phyloP scores from a whole-genome alignment of 2,329 filamentous ascomycete genomes.

The Ophiosphaerella korrae region DNA sequence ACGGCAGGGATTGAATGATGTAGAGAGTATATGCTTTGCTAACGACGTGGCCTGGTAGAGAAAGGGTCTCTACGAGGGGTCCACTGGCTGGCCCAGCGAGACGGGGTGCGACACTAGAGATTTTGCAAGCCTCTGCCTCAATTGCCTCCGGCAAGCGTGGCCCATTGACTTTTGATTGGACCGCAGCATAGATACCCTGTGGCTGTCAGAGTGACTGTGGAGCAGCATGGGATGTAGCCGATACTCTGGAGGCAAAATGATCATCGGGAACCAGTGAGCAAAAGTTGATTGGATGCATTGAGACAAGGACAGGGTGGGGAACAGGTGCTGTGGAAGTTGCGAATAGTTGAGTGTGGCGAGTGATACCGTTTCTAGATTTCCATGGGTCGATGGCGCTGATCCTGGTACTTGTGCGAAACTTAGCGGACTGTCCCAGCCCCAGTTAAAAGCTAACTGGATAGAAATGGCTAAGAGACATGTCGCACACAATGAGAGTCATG shows the following conservation, averaged over 20 bases:
- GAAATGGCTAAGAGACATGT: neutral
- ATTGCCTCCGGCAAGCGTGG: conserved; percentile 36
- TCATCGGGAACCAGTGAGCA: conserved; percentile 24
- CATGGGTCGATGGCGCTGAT: conserved; percentile 42
- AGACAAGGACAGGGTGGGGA: conserved; percentile 22
- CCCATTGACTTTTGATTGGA: conserved; percentile 34
- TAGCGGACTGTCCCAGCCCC: conserved; percentile 28
- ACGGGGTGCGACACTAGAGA: conserved; percentile 39
- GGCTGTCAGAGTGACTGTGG: conserved; percentile 38
- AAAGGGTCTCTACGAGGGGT: conserved; percentile 24
- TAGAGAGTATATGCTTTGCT: conserved; percentile 32
- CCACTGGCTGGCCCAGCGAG: conserved; percentile 27
- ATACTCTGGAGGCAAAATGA: conserved; percentile 45
- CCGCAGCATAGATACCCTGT: conserved; percentile 24
- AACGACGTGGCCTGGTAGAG: conserved; percentile 30
- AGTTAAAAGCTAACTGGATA: neutral
- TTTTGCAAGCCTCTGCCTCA: conserved; percentile 39
- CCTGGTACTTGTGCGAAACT: conserved; percentile 34
- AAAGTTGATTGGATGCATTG: conserved; percentile 19
- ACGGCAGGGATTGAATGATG: conserved; percentile 33
- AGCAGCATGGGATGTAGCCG: conserved; percentile 37
- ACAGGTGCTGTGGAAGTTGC: conserved; percentile 26
- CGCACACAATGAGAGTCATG: neutral
- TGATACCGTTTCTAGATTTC: conserved; percentile 42
- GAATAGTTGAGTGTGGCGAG: conserved; percentile 44